These are phyloP conservation scores for Notholithocarpus densiflorus DNA, from an alignment of 306 rosid genomes.

Conservation along the genomic window DNA sequence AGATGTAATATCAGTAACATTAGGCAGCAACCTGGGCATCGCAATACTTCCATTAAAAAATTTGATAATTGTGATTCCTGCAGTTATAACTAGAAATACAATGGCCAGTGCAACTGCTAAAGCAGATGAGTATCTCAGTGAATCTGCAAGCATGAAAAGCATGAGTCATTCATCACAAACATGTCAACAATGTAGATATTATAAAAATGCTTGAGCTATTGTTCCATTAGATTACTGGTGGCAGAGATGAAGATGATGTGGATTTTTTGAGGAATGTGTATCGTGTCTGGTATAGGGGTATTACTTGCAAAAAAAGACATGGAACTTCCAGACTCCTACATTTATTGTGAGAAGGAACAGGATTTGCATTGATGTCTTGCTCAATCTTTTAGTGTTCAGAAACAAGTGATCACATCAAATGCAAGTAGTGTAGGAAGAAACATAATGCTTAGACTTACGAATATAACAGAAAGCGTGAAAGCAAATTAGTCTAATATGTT, in stretches of 20 bases:
- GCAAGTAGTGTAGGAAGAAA: too few species aligned
- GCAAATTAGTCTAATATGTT: neutral
- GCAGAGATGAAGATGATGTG: neutral
- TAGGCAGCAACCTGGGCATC: conserved; percentile 58
- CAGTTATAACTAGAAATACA: conserved; percentile 59
- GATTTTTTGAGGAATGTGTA: neutral
- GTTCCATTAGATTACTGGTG: neutral
- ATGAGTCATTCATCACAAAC: neutral
- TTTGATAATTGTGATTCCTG: conserved; percentile 56
- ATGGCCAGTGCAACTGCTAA: conserved; percentile 65
- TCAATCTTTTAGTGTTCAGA: neutral
- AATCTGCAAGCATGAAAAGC: conserved; percentile 49
- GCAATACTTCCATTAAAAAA: conserved; percentile 44
- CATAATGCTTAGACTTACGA: neutral
- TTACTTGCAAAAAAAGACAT: neutral
- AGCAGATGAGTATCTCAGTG: conserved; percentile 55
- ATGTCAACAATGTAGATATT: neutral
- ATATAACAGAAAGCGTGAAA: neutral
- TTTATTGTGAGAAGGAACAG: neutral
- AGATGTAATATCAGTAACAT: conserved; percentile 42
- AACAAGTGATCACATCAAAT: neutral
- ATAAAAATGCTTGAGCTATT: neutral
- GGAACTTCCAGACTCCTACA: neutral
- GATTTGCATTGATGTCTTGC: neutral
- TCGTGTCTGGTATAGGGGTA: too few species aligned